phyloP scores from a whole-genome alignment of 2,329 filamentous ascomycete genomes.

The Fusarium algeriense region DNA sequence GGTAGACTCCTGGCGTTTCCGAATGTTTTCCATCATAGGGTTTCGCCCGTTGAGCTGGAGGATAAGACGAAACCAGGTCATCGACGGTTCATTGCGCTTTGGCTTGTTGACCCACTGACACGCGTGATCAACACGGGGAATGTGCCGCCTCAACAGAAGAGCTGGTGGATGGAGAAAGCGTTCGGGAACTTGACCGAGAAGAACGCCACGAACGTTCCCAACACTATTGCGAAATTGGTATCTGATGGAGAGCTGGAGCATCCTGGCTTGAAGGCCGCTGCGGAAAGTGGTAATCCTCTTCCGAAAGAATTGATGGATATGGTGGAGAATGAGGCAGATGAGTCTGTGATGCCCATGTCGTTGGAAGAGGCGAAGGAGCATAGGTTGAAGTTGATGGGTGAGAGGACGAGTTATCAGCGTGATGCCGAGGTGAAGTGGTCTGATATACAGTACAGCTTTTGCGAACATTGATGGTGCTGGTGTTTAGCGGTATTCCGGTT shows the following conservation, averaged over 20 bases:
- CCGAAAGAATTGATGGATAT: constrained; percentile 30
- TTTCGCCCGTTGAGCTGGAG: constrained; percentile 57
- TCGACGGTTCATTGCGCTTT: constrained; percentile 65
- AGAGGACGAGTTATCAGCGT: background rate
- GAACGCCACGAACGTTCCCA: background rate
- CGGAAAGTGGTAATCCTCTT: background rate
- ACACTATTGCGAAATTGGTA: constrained; percentile 4
- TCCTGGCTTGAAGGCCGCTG: constrained; percentile 2
- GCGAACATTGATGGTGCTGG: constrained; percentile 18
- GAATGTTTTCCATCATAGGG: constrained; percentile 39
- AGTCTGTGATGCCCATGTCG: constrained; percentile 19
- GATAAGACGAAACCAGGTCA: constrained; percentile 64
- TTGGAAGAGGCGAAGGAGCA: constrained; percentile 32
- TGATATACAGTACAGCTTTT: constrained; percentile 14
- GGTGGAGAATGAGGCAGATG: background rate
- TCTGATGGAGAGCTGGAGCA: background rate
- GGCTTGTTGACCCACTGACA: constrained; percentile 63
- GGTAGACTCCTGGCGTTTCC: constrained; percentile 36
- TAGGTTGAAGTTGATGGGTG: constrained; percentile 30
- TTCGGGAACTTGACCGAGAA: constrained; percentile 1
- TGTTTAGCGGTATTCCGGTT: background rate
- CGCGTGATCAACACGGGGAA: constrained; percentile 53
- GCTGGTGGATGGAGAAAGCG: constrained; percentile 47
- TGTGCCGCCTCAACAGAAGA: constrained; percentile 50
- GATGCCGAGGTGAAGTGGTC: background rate